Evolutionary conservation across 805 yeast species (phyloP).

Genomic region (Groenewaldozyma tartarivorans): DNA sequence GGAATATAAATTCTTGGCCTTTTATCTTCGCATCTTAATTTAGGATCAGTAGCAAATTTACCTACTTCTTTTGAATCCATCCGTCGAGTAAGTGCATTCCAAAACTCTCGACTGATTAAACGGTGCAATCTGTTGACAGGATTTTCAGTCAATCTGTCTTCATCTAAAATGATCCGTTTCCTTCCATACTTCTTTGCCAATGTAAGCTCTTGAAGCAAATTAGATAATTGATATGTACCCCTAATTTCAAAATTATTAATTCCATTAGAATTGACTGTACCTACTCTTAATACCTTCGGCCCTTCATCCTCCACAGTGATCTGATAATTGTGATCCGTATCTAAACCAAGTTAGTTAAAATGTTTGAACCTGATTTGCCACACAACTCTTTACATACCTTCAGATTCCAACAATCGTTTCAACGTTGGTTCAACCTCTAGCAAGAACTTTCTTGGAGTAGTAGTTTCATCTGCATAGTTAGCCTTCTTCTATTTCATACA

Average conservation of each 20-base stretch:
- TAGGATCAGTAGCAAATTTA: conserved; percentile 69
- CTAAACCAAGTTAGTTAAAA: no score
- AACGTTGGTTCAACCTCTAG: conserved; percentile 72
- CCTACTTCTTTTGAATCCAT: conserved; percentile 51
- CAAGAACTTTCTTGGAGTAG: conserved; percentile 42
- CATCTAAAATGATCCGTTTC: conserved; percentile 69
- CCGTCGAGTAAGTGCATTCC: conserved; percentile 69
- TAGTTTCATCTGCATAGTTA: conserved; percentile 9
- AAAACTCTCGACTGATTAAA: conserved; percentile 65
- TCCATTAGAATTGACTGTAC: conserved; percentile 81
- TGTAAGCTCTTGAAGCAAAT: conserved; percentile 78
- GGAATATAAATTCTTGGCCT: conserved; percentile 77
- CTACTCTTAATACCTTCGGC: conserved; percentile 69
- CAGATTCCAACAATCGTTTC: conserved; percentile 55
- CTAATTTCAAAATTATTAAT: conserved; percentile 61
- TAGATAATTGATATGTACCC: conserved; percentile 85
- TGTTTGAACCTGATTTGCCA: no score
- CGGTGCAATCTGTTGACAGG: conserved; percentile 73
- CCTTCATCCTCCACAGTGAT: conserved; percentile 81
- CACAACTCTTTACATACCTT: no score
- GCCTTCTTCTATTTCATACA: neutral
- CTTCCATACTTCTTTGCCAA: conserved; percentile 76
- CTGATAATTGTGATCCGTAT: conserved; percentile 76
- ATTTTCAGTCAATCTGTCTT: conserved; percentile 73
- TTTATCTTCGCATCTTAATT: conserved; percentile 53